These are phyloP conservation scores for Lotmaria passim DNA, from an alignment of 208 protist genomes.

Conservation along the genomic window DNA sequence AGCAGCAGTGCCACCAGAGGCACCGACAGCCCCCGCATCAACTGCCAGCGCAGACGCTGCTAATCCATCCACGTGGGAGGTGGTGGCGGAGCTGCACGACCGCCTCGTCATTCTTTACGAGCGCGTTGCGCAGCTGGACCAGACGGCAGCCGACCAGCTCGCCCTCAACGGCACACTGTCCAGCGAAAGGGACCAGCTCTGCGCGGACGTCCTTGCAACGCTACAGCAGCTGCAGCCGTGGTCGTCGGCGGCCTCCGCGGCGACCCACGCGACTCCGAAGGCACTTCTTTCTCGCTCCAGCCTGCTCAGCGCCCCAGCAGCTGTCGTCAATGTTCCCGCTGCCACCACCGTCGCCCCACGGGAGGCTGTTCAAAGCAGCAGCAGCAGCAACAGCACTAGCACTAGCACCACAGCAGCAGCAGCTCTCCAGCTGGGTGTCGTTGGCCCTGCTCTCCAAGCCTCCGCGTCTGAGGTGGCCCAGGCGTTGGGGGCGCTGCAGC, in stretches of 20 bases:
- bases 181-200: conserved; percentile 8
- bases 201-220: conserved; percentile 5
- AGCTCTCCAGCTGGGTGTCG: background rate
- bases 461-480: conserved; percentile 19
- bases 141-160: conserved; percentile 18
- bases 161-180: conserved; percentile 12
- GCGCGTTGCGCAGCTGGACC: conserved; percentile 18
- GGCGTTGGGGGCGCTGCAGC: conserved; percentile 24
- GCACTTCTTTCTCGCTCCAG: background rate
- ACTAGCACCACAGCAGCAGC: background rate
- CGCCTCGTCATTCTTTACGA: conserved; percentile 35
- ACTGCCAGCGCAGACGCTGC: background rate
- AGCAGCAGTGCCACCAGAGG: too few relatives aligned
- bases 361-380: too few relatives aligned
- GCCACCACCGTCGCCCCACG: too few relatives aligned
- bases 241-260: conserved; percentile 17
- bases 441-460: background rate
- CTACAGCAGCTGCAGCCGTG: conserved; percentile 21
- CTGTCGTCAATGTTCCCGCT: too few relatives aligned
- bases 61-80: conserved; percentile 49
- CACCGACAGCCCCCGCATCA: too few relatives aligned
- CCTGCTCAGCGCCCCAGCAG: background rate
- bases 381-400: too few relatives aligned
- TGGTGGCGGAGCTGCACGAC: conserved; percentile 53
- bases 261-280: background rate